Evolutionary conservation across 2,329 filamentous ascomycete species (phyloP), one percentile per base, ranked within the genome.

Genomic region (Arthrinium phaeospermum): DNA sequence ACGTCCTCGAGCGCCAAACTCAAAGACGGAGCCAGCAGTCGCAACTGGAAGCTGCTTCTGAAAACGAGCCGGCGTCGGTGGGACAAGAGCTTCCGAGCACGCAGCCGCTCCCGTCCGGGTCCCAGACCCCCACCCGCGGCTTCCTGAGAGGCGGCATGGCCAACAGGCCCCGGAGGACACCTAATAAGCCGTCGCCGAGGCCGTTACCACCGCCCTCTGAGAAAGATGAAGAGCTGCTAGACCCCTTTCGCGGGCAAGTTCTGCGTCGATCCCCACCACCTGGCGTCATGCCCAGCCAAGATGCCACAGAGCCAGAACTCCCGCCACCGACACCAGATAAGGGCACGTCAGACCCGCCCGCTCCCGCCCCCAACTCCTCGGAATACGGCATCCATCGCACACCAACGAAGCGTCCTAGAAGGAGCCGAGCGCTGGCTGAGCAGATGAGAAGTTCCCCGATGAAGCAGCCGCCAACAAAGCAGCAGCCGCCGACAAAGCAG

Each of bases 301-400:
- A 80, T 8, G 75, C 19, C 10, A 34, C 79, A n/a, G 90, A 93
- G 76, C 91, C 91, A 1, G 90, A 92, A 68, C 84, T 93, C 34
- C 57, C 57, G 6, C 92, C 91, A 3, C 89, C 89, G 0, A 89
- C 89, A 0, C 86, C 87, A 44, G 83, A 87, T 68, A 83, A 82
- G 49, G 85, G 85, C 4, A 80, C 86, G 16, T 81, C 82, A 1
- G 89, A 91, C 72, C 85, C 87, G 14, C 73, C 78, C 0, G 82
- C 88, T 1, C 84, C 89, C 41, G 87, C 85, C 61, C 27, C 53
- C 16, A 22, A 34, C 5, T 88, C 87, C 3, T 88, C 88, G 10
- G 88, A 89, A 0, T 79, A 83, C 27, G 90, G 90, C 0, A 91
- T 92, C 41, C 90, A 91, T 73, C 86, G 86, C 69, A 90, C 88